These are phyloP conservation scores for Boletus coccyginus DNA, from an alignment of 768 basidiomycete species.

Conservation along the genomic window DNA sequence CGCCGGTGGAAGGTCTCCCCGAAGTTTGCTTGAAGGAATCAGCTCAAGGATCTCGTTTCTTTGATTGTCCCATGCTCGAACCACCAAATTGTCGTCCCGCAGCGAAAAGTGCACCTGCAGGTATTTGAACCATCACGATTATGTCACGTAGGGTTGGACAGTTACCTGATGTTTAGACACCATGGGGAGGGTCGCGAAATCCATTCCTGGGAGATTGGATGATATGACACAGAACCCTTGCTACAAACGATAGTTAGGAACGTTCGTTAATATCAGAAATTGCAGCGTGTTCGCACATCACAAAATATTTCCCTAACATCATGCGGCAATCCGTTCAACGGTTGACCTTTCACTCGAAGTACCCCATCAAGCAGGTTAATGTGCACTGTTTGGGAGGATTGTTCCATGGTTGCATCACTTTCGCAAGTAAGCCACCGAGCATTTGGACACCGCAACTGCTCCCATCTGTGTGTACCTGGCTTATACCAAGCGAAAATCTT, in stretches of 20 bases:
- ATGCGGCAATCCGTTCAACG: background rate
- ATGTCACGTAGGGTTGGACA: background rate
- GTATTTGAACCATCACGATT: background rate
- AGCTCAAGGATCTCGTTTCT: background rate
- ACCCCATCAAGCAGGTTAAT: background rate
- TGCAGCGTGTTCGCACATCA: background rate
- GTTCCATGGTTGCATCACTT: background rate
- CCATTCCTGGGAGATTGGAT: background rate
- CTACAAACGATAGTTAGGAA: background rate
- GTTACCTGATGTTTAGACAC: background rate
- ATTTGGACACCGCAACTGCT: background rate
- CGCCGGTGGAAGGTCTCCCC: background rate
- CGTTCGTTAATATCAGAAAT: too few relatives aligned
- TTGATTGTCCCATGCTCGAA: background rate
- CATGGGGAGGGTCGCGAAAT: background rate
- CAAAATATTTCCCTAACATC: background rate
- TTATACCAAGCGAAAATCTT: background rate
- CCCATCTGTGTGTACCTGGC: background rate
- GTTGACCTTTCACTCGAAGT: background rate
- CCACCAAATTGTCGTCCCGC: background rate
- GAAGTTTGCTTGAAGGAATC: background rate
- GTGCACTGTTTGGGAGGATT: background rate
- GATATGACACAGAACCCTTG: background rate
- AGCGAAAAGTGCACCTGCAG: background rate
- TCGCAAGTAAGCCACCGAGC: background rate